Percentiles rank a stretch among this genome's conserved stretches.
phyloP scores from a whole-genome alignment of 208 protist species.

The Leishmania aethiopica region DNA sequence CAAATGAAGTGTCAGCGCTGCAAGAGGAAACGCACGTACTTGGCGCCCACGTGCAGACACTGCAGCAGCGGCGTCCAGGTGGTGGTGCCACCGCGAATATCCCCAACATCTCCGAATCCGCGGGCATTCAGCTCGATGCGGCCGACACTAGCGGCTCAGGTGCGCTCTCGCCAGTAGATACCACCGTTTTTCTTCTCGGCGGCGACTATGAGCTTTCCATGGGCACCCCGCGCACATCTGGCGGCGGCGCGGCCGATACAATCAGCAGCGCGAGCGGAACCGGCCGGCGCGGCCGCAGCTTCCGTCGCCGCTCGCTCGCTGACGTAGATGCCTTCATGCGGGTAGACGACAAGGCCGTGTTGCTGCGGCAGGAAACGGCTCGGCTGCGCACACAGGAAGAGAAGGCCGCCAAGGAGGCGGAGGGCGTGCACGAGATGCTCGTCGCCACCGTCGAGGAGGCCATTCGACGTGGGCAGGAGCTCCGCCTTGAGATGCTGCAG shows the following conservation, averaged over 20 bases:
- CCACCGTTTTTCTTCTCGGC: slow-evolving; percentile 1
- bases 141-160: neutral
- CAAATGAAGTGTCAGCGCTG: slow-evolving; percentile 71
- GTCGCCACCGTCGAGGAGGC: slow-evolving; percentile 83
- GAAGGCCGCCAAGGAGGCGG: slow-evolving; percentile 44
- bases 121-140: neutral
- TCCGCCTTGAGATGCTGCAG: slow-evolving; percentile 72
- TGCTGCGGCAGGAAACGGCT: slow-evolving; percentile 63
- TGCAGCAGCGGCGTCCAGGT: slow-evolving; percentile 25
- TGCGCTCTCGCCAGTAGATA: neutral
- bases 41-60: slow-evolving; percentile 37
- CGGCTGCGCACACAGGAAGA: slow-evolving; percentile 56
- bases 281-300: slow-evolving; percentile 47
- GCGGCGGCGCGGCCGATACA: neutral
- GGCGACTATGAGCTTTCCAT: slow-evolving; percentile 1
- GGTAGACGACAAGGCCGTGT: slow-evolving; percentile 73
- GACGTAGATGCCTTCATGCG: slow-evolving; percentile 47
- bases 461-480: slow-evolving; percentile 59
- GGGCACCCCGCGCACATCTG: neutral
- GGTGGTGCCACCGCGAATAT: neutral
- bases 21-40: slow-evolving; percentile 68
- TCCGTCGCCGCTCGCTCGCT: slow-evolving; percentile 53
- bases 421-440: slow-evolving; percentile 64
- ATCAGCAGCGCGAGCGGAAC: neutral
- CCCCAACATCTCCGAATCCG: neutral